Conservation (phyloP, 345 rosid species). For the Litchi chinensis region DNA sequence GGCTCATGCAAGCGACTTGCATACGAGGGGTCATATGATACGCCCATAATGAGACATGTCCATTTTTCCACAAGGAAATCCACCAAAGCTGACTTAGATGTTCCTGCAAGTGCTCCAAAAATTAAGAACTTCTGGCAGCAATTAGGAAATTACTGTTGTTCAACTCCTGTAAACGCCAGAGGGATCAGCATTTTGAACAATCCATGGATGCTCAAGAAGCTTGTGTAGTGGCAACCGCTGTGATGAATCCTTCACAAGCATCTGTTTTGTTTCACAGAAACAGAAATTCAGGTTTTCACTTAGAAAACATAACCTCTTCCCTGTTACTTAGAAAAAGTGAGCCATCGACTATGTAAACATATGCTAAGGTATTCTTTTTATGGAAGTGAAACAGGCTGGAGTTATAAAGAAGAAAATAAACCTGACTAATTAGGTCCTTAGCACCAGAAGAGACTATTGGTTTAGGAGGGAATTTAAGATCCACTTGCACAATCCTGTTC, state of each 20-base stretch:
- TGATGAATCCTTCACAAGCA: conserved; percentile 92
- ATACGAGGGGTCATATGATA: not conserved
- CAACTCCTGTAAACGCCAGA: conserved; percentile 73
- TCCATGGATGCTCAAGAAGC: conserved; percentile 97
- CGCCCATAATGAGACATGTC: not conserved
- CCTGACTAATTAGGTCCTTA: conserved; percentile 92
- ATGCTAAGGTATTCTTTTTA: not conserved
- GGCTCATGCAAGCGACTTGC: not conserved
- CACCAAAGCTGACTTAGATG: not conserved
- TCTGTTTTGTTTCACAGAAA: conserved; percentile 40
- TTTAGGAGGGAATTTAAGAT: conserved; percentile 86
- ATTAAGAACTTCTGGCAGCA: not conserved
- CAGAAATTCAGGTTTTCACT: conserved; percentile 1
- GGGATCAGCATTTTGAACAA: conserved; percentile 91
- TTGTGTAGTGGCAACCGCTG: conserved; percentile 83
- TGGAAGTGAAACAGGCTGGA: not conserved
- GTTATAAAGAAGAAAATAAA: conserved; percentile 17
- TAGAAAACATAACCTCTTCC: too few species aligned
- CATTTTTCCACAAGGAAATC: not conserved
- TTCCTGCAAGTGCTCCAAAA: not conserved
- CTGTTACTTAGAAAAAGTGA: too few species aligned
- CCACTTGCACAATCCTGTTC: conserved; percentile 93
- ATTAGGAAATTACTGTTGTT: conserved; percentile 1
- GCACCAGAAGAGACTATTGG: conserved; percentile 89
- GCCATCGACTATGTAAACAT: too few species aligned